Conservation (phyloP, 2,329 filamentous ascomycete species). For the Claviceps sp. region DNA sequence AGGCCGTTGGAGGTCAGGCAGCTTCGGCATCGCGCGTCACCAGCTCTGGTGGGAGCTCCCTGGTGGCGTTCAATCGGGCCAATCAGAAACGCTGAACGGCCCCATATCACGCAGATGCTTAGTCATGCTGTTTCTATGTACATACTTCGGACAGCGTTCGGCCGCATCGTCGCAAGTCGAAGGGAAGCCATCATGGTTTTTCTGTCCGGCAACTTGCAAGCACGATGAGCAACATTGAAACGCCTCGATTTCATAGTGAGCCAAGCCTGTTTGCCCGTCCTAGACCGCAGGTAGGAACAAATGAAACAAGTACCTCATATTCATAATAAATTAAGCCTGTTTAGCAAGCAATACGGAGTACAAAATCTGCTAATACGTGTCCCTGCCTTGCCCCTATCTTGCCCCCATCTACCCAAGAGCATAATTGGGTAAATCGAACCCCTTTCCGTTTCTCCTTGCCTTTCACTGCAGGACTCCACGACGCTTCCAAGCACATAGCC, state of each 20-base stretch:
- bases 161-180: not conserved
- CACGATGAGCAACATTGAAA: too few relatives aligned
- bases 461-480: not conserved
- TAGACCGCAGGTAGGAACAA: not conserved
- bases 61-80: not conserved
- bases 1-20: conserved; percentile 22
- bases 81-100: not conserved
- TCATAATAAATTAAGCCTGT: conserved; percentile 3
- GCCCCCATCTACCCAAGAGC: not conserved
- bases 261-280: not conserved
- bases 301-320: not conserved
- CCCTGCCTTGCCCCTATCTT: not conserved
- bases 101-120: not conserved
- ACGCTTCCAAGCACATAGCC: not conserved
- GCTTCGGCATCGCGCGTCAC: conserved; percentile 31
- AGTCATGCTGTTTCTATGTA: not conserved
- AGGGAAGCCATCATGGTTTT: too few relatives aligned
- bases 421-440: not conserved
- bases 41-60: conserved; percentile 4
- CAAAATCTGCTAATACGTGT: not conserved
- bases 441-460: not conserved
- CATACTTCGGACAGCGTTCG: not conserved
- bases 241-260: too few relatives aligned
- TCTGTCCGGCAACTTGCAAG: too few relatives aligned
- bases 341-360: conserved; percentile 4